A percentile compares a stretch with the other conserved stretches of the same genome.
phyloP scores from a whole-genome alignment of 2,329 filamentous ascomycete species.

The Aschersonia sp. region DNA sequence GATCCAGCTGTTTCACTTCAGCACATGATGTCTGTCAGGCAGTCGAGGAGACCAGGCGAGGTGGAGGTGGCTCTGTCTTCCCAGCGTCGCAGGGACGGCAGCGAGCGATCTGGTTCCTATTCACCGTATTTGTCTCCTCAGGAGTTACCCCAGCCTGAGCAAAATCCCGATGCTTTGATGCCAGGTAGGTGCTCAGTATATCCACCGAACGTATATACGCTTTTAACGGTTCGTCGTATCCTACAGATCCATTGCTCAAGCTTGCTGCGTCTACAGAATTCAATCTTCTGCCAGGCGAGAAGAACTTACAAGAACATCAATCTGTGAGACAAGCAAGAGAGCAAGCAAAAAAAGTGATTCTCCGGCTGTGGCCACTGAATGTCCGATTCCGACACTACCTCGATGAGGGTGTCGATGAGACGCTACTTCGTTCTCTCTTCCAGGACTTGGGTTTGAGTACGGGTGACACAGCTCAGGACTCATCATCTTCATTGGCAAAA shows the following conservation, averaged over 20 bases:
- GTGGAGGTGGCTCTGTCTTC: no score
- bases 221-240: no score
- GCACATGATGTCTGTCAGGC: no score
- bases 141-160: constrained; percentile 18
- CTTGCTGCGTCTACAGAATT: not conserved
- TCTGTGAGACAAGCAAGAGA: constrained; percentile 29
- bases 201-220: no score
- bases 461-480: not conserved
- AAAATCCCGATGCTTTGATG: not conserved
- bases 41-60: no score
- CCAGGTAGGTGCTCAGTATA: no score
- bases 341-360: constrained; percentile 51
- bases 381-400: constrained; percentile 63
- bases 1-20: constrained; percentile 19
- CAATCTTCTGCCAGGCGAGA: not conserved
- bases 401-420: constrained; percentile 54
- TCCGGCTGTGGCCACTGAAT: constrained; percentile 49
- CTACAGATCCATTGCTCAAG: no score
- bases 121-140: constrained; percentile 35
- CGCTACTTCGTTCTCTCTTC: constrained; percentile 50
- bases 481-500: not conserved
- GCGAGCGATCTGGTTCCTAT: constrained; percentile 36
- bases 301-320: not conserved
- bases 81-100: not conserved
- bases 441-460: constrained; percentile 49